Conservation (phyloP, 2,329 filamentous ascomycete genomes). For the Penicillium thymicola region DNA sequence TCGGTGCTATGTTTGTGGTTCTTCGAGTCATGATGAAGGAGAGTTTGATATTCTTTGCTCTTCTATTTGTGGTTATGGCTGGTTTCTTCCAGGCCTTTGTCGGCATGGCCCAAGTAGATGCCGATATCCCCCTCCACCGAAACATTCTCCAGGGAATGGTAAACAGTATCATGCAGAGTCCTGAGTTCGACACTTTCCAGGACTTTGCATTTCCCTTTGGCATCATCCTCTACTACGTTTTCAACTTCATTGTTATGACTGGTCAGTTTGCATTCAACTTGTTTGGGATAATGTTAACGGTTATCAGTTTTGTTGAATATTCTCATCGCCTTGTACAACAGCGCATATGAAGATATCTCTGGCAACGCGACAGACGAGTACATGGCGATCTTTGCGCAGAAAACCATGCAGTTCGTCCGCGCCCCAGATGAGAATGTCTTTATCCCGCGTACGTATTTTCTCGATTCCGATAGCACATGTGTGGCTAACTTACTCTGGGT, state of each 20-base stretch:
- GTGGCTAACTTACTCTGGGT: background rate
- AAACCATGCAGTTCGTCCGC: constrained; percentile 94
- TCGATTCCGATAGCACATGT: background rate
- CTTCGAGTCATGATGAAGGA: constrained; percentile 94
- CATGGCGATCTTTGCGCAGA: constrained; percentile 86
- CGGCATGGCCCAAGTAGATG: constrained; percentile 79
- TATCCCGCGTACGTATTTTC: constrained; percentile 62
- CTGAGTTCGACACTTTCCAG: constrained; percentile 86
- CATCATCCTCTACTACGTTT: constrained; percentile 93
- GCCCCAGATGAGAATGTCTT: constrained; percentile 98
- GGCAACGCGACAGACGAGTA: constrained; percentile 93
- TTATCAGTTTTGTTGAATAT: constrained; percentile 77
- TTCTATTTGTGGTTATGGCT: constrained; percentile 74
- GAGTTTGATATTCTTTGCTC: constrained; percentile 91
- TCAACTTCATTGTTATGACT: constrained; percentile 96
- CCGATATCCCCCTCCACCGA: constrained; percentile 53
- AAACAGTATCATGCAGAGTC: constrained; percentile 86
- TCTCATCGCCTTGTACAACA: constrained; percentile 95
- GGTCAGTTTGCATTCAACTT: constrained; percentile 30
- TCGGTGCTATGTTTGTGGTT: constrained; percentile 96
- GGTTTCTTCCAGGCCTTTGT: constrained; percentile 91
- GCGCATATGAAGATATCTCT: constrained; percentile 91
- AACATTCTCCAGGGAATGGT: constrained; percentile 60
- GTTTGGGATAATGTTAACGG: constrained; percentile 8
- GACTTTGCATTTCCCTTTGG: constrained; percentile 90